Percentiles rank a stretch among this genome's conserved stretches.
Evolutionary conservation across 257 asterid genomes (phyloP).

Genomic region (Perilla frutescens): DNA sequence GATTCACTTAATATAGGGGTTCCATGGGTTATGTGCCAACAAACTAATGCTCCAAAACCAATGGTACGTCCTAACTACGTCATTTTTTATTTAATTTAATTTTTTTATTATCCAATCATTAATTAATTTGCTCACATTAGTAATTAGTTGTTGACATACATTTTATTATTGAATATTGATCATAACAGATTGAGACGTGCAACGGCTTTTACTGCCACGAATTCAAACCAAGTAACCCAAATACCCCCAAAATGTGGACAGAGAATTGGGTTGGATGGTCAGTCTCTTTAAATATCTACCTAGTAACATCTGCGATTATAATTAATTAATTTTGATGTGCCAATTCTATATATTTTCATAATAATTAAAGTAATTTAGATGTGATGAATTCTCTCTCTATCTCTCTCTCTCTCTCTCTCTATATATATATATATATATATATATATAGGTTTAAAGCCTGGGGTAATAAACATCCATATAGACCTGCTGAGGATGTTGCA

Average conservation of each 20-base stretch:
- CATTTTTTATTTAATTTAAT: too few species aligned
- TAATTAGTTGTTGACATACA: too few species aligned
- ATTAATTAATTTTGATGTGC: too few species aligned
- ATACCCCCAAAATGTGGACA: slow-evolving; percentile 87
- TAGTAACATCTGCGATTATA: background rate
- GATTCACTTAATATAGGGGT: slow-evolving; percentile 60
- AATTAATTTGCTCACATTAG: background rate
- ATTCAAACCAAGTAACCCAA: slow-evolving; percentile 61
- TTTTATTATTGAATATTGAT: background rate
- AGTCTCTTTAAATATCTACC: slow-evolving; percentile 9
- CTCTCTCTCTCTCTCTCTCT: too few species aligned
- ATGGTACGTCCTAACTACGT: slow-evolving; percentile 51
- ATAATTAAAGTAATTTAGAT: too few species aligned
- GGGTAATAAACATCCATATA: slow-evolving; percentile 67
- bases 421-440: background rate
- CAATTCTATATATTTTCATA: too few species aligned
- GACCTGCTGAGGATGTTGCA: slow-evolving; percentile 80
- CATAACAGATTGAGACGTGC: slow-evolving; percentile 65
- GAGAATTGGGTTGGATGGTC: slow-evolving; percentile 96
- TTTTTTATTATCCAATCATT: background rate
- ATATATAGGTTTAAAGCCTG: slow-evolving; percentile 68
- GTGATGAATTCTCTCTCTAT: too few species aligned
- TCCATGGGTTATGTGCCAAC: slow-evolving; percentile 95
- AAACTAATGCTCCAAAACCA: slow-evolving; percentile 68
- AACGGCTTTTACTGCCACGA: slow-evolving; percentile 79